phyloP scores from a whole-genome alignment of 305 asterid species.

The Fraxinus baroniana region DNA sequence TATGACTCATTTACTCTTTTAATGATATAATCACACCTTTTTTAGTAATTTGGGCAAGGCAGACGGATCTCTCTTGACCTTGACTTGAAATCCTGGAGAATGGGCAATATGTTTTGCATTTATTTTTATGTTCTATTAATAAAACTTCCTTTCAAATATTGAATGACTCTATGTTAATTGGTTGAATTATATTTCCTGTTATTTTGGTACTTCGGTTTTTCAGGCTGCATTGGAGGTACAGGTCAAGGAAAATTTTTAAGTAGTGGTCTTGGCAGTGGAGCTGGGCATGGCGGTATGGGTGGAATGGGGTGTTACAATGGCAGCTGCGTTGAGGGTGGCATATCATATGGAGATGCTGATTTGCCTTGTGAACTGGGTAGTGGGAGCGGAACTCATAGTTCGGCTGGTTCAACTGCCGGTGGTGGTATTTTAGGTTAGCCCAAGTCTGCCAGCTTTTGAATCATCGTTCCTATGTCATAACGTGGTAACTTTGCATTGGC shows the following conservation, averaged over 20 bases:
- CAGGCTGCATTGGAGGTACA: slow-evolving; percentile 92
- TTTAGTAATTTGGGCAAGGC: neutral
- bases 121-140: neutral
- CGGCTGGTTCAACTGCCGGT: slow-evolving; percentile 75
- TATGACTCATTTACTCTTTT: slow-evolving; percentile 29
- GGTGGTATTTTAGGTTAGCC: slow-evolving; percentile 90
- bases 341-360: slow-evolving; percentile 70
- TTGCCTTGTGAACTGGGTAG: slow-evolving; percentile 98
- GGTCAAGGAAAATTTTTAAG: slow-evolving; percentile 69
- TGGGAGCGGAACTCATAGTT: slow-evolving; percentile 91
- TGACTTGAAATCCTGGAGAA: neutral
- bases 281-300: slow-evolving; percentile 97
- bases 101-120: slow-evolving; percentile 15
- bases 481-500: slow-evolving; percentile 3
- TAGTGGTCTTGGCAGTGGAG: slow-evolving; percentile 86
- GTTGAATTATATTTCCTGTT: neutral
- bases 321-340: slow-evolving; percentile 79
- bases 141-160: slow-evolving; percentile 1
- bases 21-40: neutral
- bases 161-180: slow-evolving; percentile 12
- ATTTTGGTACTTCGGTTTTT: slow-evolving; percentile 26
- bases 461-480: slow-evolving; percentile 9
- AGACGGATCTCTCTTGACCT: neutral
- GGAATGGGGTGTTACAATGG: slow-evolving; percentile 78
- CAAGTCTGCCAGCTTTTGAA: slow-evolving; percentile 19